A percentile compares a stretch with the other conserved stretches of the same genome.
phyloP scores from a whole-genome alignment of 2,329 filamentous ascomycete genomes.

The Podosphaera leucotricha region DNA sequence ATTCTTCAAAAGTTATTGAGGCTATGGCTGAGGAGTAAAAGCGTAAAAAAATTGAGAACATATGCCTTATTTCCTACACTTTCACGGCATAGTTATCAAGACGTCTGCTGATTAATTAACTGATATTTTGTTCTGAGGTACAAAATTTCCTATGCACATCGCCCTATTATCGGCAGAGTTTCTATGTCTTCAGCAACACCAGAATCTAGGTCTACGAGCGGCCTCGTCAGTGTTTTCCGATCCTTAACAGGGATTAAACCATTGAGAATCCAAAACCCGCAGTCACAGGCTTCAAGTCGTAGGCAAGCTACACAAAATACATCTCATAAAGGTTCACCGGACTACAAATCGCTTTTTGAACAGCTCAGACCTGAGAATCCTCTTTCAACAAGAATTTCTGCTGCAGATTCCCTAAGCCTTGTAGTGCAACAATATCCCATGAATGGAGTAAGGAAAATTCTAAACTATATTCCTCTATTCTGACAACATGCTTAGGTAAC shows the following conservation, averaged over 20 bases:
- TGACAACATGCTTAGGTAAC: conserved; percentile 8
- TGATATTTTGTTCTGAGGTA: too few species aligned
- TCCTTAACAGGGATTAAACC: conserved; percentile 31
- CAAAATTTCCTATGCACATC: not conserved
- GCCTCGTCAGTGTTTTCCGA: conserved; percentile 39
- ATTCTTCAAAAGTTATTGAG: too few species aligned
- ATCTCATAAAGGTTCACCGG: conserved; percentile 22
- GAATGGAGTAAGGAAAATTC: conserved; percentile 11
- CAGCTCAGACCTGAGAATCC: conserved; percentile 27
- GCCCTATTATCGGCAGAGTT: conserved; percentile 3
- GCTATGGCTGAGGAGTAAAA: too few species aligned
- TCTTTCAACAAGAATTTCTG: conserved; percentile 29
- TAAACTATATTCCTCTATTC: not conserved
- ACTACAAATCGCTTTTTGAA: conserved; percentile 30
- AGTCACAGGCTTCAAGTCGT: conserved; percentile 17
- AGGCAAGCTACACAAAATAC: conserved; percentile 20
- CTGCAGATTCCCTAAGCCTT: conserved; percentile 31
- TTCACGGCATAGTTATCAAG: too few species aligned
- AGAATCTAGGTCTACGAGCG: conserved; percentile 30
- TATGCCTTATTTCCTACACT: too few species aligned
- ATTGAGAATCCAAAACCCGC: conserved; percentile 24
- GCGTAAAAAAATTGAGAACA: too few species aligned
- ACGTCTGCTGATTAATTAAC: too few species aligned
- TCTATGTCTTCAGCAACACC: conserved; percentile 36
- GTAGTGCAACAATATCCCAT: conserved; percentile 34